phyloP scores from a whole-genome alignment of 1,139 yeast species.

The Yamadazyma atlantica region DNA sequence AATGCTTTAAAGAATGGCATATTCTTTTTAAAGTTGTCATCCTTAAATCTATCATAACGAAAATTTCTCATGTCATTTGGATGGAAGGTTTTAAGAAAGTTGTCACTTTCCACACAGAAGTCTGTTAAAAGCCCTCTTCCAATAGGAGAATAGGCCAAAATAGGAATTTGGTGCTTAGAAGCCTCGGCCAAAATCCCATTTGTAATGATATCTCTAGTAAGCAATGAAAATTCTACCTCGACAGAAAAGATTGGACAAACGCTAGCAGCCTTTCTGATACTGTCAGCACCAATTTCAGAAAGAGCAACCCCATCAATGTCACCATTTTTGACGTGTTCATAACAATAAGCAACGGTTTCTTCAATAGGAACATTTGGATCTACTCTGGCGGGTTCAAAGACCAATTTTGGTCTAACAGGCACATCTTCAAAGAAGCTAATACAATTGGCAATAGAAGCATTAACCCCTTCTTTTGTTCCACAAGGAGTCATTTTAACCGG shows the following conservation, averaged over 20 bases:
- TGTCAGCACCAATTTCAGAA: conserved; percentile 64
- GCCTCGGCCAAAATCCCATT: conserved; percentile 65
- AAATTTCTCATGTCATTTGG: conserved; percentile 44
- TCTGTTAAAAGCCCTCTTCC: conserved; percentile 82
- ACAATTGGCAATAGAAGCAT: conserved; percentile 51
- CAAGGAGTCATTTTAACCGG: conserved; percentile 38
- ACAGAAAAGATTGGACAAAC: conserved; percentile 59
- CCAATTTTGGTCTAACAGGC: conserved; percentile 41
- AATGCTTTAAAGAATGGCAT: conserved; percentile 38
- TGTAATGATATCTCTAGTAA: conserved; percentile 55
- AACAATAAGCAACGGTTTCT: conserved; percentile 49
- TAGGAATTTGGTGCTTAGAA: conserved; percentile 49
- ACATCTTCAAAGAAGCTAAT: conserved; percentile 36
- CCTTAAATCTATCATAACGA: conserved; percentile 55
- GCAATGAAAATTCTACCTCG: conserved; percentile 74
- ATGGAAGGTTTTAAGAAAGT: conserved; percentile 10
- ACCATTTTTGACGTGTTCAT: conserved; percentile 54
- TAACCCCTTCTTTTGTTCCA: conserved; percentile 49
- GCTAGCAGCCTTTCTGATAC: conserved; percentile 55
- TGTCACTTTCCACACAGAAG: conserved; percentile 36
- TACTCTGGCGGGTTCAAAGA: conserved; percentile 71
- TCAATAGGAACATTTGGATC: conserved; percentile 51
- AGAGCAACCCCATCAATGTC: conserved; percentile 65
- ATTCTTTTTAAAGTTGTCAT: conserved; percentile 57
- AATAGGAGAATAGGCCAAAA: conserved; percentile 79